Percentiles rank a stretch among this genome's conserved stretches.
phyloP scores from a whole-genome alignment of 2,329 filamentous ascomycete genomes.

The Rhynchosporium secalis region DNA sequence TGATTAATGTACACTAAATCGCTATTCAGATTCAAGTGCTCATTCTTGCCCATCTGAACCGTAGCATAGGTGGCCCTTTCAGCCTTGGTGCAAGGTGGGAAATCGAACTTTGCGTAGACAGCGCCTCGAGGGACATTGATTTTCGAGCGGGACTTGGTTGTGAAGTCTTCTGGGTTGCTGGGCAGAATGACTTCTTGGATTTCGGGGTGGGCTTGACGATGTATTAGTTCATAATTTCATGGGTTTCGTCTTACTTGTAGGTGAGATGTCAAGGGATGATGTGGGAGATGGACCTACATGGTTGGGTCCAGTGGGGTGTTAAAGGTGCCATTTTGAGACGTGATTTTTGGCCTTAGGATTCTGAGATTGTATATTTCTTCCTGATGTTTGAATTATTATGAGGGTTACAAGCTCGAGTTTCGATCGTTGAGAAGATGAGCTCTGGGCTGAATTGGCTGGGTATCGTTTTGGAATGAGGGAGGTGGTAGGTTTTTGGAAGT shows the following conservation, averaged over 20 bases:
- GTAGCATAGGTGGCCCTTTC: conserved; percentile 61
- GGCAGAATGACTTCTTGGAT: conserved; percentile 55
- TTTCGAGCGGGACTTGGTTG: conserved; percentile 59
- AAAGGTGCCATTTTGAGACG: conserved; percentile 51
- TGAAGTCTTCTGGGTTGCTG: conserved; percentile 49
- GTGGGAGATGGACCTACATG: conserved; percentile 41
- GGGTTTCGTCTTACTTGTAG: not conserved
- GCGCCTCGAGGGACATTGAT: conserved; percentile 60
- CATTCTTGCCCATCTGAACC: conserved; percentile 57
- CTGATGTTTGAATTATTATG: not conserved
- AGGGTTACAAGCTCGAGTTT: too few relatives aligned
- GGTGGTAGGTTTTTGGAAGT: not conserved
- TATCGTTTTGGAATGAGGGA: not conserved
- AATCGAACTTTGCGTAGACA: conserved; percentile 65
- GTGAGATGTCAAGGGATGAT: not conserved
- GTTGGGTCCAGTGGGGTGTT: conserved; percentile 59
- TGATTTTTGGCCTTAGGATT: not conserved
- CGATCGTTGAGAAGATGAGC: too few relatives aligned
- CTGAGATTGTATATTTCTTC: too few relatives aligned
- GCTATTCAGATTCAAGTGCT: conserved; percentile 63
- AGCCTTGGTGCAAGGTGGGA: conserved; percentile 61
- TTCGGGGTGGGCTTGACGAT: conserved; percentile 49
- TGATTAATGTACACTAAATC: conserved; percentile 69
- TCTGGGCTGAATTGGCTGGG: too few relatives aligned
- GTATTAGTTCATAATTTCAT: not conserved